Percentiles rank a stretch among this genome's conserved stretches.
Evolutionary conservation across 2,329 filamentous ascomycete genomes (phyloP).

Genomic region (Rugonectria rugulosa): DNA sequence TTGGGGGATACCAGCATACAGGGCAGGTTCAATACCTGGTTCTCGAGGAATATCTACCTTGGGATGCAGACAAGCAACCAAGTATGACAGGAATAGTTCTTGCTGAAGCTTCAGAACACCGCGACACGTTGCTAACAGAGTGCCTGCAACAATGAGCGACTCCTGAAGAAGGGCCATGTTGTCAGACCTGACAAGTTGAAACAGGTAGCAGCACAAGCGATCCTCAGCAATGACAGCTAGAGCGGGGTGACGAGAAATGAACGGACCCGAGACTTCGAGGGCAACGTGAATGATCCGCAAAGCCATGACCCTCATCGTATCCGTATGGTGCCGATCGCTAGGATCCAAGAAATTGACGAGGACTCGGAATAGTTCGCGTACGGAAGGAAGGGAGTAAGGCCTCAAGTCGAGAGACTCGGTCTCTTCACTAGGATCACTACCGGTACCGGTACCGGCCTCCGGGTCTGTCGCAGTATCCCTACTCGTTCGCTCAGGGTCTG

Average conservation of each 20-base stretch:
- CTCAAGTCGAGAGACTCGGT: slow-evolving; percentile 68
- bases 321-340: slow-evolving; percentile 89
- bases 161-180: slow-evolving; percentile 96
- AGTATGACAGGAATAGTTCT: slow-evolving; percentile 92
- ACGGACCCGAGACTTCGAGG: slow-evolving; percentile 93
- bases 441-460: slow-evolving; percentile 32
- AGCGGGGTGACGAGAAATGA: slow-evolving; percentile 90
- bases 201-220: slow-evolving; percentile 90
- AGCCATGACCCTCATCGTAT: slow-evolving; percentile 97
- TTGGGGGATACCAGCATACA: slow-evolving; percentile 94
- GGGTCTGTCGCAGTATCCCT: slow-evolving; percentile 63
- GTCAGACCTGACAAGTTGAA: slow-evolving; percentile 94
- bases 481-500: slow-evolving; percentile 45
- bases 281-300: slow-evolving; percentile 96
- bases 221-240: slow-evolving; percentile 90
- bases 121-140: slow-evolving; percentile 87
- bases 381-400: slow-evolving; percentile 93
- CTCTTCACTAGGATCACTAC: slow-evolving; percentile 48
- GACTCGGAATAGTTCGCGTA: slow-evolving; percentile 92
- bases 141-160: slow-evolving; percentile 90
- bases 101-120: slow-evolving; percentile 94
- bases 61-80: slow-evolving; percentile 93
- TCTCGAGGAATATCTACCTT: slow-evolving; percentile 94
- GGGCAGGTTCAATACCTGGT: slow-evolving; percentile 84
- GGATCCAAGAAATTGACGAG: slow-evolving; percentile 93